Conservation (phyloP, 1,139 yeast species). For the Suhomyces taliae region DNA sequence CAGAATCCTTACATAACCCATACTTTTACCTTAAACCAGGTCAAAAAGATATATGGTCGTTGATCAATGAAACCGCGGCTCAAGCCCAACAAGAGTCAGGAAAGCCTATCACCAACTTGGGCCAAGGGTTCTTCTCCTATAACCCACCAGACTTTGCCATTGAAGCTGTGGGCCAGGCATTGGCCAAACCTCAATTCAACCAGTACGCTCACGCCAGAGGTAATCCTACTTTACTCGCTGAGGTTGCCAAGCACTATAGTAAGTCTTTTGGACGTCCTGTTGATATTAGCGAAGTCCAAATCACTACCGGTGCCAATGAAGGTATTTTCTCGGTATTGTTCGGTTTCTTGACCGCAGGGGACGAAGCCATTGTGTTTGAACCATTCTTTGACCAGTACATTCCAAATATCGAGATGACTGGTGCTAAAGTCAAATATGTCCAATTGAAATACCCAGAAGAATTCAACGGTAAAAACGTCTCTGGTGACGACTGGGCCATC, state of each 20-base stretch:
- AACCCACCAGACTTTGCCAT: slow-evolving; percentile 90
- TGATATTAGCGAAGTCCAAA: slow-evolving; percentile 63
- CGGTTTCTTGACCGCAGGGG: slow-evolving; percentile 83
- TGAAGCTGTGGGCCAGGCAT: slow-evolving; percentile 75
- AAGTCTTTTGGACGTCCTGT: slow-evolving; percentile 63
- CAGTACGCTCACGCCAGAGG: slow-evolving; percentile 95
- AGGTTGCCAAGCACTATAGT: slow-evolving; percentile 70
- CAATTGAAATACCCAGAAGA: slow-evolving; percentile 83
- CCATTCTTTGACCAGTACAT: slow-evolving; percentile 97
- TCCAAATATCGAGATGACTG: slow-evolving; percentile 88
- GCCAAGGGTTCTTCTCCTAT: slow-evolving; percentile 96
- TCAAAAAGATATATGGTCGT: slow-evolving; percentile 88
- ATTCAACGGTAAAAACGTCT: slow-evolving; percentile 59
- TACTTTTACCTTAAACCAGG: slow-evolving; percentile 58
- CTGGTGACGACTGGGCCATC: slow-evolving; percentile 84
- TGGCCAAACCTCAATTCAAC: slow-evolving; percentile 70
- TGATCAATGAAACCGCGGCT: slow-evolving; percentile 94
- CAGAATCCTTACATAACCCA: slow-evolving; percentile 49
- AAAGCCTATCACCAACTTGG: slow-evolving; percentile 77
- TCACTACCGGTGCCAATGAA: slow-evolving; percentile 97
- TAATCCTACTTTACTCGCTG: slow-evolving; percentile 68
- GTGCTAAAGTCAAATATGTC: slow-evolving; percentile 86
- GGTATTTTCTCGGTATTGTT: slow-evolving; percentile 85
- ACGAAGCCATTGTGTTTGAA: slow-evolving; percentile 95
- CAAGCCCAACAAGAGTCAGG: slow-evolving; percentile 65